Base-by-base conservation (phyloP, 768 basidiomycete genomes). In the Porphyrellus cyaneotinctus region DNA sequence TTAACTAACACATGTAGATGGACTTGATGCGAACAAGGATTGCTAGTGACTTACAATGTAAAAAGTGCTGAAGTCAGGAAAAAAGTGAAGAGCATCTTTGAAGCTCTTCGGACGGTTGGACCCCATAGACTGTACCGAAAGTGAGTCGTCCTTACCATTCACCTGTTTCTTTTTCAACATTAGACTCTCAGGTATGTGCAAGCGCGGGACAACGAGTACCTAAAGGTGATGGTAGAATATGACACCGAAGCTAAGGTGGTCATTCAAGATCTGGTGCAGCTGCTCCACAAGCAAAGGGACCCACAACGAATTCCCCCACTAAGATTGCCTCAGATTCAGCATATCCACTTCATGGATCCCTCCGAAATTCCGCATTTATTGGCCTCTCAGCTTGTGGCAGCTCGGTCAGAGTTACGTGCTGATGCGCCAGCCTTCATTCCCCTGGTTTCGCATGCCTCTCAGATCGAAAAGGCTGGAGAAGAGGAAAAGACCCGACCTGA, bases 311-410 rank as follows among this genome's bases (percentile, higher is more conserved):
- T 11, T 24, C 32, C 45, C 20, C 47, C 33, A 11, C 9, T 30
- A 8, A 35, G n/a, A 18, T 28, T 64, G 20, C 33, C 42, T 2
- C 59, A 62, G 13, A 62, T 74, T 13, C 66, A 66, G 9, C 58
- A 66, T 12, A 63, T 75, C 26, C 43, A 68, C 5, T 77, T 64
- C 59, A 43, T 57, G 15, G 50, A 58, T 3, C 50, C 60, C 4
- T 65, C 60, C 3, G 70, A 74, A 6, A 63, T 76, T 13, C 68
- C 66, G 0, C 41, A 42, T 13, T 47, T 74, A 20, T 47, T 75
- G 8, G 56, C 58, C 11, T 39, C 61, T 14, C 56, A 51, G 8
- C 43, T 57, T 12, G 54, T 56, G 3, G 24, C 38, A 15, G 59
- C 59, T 31, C 58, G 50, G 9, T 58, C 60, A 4, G 47, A 58